Conservation (phyloP, 345 rosid genomes). For the Orychophragmus violaceus region DNA sequence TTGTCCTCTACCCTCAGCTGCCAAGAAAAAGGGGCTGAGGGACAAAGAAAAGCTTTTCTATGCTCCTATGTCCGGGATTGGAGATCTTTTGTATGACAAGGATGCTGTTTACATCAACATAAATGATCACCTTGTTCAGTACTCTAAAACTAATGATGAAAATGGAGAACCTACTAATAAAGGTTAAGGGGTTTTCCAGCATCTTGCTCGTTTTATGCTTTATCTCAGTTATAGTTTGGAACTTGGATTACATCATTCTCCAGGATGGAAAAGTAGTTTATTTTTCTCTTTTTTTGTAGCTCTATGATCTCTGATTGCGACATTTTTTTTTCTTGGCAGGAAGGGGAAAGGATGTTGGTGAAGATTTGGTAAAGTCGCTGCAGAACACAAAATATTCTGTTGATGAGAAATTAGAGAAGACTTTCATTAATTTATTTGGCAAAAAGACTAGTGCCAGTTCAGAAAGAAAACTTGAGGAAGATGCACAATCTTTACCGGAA, state of each 20-base stretch:
- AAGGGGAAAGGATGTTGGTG: slow-evolving; percentile 73
- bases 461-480: slow-evolving; percentile 33
- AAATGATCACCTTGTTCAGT: slow-evolving; percentile 87
- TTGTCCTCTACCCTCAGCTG: slow-evolving; percentile 91
- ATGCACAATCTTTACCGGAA: slow-evolving; percentile 16
- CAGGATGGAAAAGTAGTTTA: neutral
- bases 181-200: slow-evolving; percentile 40
- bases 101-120: slow-evolving; percentile 96
- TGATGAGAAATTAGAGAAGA: slow-evolving; percentile 74
- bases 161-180: slow-evolving; percentile 41
- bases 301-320: slow-evolving; percentile 4
- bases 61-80: slow-evolving; percentile 98
- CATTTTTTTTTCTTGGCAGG: slow-evolving; percentile 41
- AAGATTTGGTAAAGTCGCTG: slow-evolving; percentile 68
- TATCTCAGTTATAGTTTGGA: neutral
- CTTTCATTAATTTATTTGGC: slow-evolving; percentile 62
- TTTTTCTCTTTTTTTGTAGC: neutral
- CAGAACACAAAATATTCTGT: slow-evolving; percentile 77
- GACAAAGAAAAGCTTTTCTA: slow-evolving; percentile 86
- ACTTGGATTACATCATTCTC: slow-evolving; percentile 12
- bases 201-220: neutral
- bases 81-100: slow-evolving; percentile 89
- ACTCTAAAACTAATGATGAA: slow-evolving; percentile 59
- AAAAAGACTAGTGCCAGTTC: slow-evolving; percentile 33
- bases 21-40: slow-evolving; percentile 76